A percentile compares a stretch with the other conserved stretches of the same genome.
These are phyloP conservation scores for Erodium chrysanthum DNA, from an alignment of 441 rosid species.

Conservation along the genomic window DNA sequence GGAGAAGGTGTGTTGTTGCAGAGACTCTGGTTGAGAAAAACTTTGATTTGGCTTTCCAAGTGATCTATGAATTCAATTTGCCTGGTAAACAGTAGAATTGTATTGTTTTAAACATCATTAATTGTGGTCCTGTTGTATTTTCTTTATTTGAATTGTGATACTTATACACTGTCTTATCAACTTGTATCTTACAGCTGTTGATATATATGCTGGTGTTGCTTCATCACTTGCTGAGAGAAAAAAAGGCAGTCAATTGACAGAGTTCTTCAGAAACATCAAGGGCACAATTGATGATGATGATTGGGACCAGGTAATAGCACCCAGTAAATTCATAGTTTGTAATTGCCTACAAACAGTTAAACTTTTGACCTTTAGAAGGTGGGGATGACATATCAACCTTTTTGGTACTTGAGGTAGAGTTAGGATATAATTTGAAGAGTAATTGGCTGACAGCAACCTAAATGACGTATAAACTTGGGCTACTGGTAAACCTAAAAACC, in stretches of 20 bases:
- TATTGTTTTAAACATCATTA: neutral
- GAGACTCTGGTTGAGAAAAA: conserved; percentile 87
- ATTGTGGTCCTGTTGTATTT: neutral
- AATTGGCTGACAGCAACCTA: too few relatives aligned
- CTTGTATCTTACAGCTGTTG: conserved; percentile 55
- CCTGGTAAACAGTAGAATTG: conserved; percentile 40
- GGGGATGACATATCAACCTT: too few relatives aligned
- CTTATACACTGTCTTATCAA: conserved; percentile 1
- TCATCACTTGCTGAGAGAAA: conserved; percentile 89
- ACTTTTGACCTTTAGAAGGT: too few relatives aligned
- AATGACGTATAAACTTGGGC: too few relatives aligned
- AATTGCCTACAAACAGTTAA: neutral
- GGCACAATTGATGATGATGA: conserved; percentile 87
- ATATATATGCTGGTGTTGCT: conserved; percentile 94
- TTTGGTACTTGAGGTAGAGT: too few relatives aligned
- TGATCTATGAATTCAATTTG: conserved; percentile 79
- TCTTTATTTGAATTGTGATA: conserved; percentile 3
- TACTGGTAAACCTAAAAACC: too few relatives aligned
- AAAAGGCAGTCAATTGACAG: conserved; percentile 84
- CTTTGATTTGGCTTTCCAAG: conserved; percentile 88
- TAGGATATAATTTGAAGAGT: too few relatives aligned
- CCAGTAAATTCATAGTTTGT: neutral
- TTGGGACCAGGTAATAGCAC: conserved; percentile 79
- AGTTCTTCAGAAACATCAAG: conserved; percentile 84
- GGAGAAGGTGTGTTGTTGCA: conserved; percentile 85